Percentiles rank a stretch among this genome's conserved stretches.
Conservation (phyloP, 345 rosid genomes). For the Barbarea vulgaris region DNA sequence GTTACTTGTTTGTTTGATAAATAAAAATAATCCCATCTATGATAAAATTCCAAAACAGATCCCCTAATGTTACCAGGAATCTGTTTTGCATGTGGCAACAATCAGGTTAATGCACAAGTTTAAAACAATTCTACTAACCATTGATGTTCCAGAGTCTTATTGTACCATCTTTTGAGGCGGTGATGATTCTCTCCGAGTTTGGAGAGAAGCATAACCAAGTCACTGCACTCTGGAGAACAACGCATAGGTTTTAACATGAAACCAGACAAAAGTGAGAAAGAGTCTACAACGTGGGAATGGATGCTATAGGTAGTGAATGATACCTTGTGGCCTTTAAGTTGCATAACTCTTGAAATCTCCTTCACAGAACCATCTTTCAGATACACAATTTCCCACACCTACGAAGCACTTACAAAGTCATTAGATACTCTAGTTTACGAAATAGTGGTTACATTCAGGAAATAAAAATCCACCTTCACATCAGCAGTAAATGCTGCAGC, state of each 20-base stretch:
- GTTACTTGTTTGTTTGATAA: background rate
- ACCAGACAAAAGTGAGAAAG: slow-evolving; percentile 20
- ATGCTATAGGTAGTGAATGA: slow-evolving; percentile 8
- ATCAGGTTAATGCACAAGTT: background rate
- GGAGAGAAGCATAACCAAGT: slow-evolving; percentile 91
- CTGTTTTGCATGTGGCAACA: background rate
- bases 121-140: slow-evolving; percentile 50
- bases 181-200: slow-evolving; percentile 84
- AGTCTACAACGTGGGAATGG: background rate
- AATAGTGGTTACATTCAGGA: background rate
- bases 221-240: slow-evolving; percentile 81
- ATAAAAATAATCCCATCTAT: slow-evolving; percentile 15
- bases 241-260: slow-evolving; percentile 25
- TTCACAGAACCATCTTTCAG: slow-evolving; percentile 94
- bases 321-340: slow-evolving; percentile 98
- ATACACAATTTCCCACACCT: slow-evolving; percentile 99
- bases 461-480: slow-evolving; percentile 68
- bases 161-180: slow-evolving; percentile 93
- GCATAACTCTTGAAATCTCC: slow-evolving; percentile 87
- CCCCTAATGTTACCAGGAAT: slow-evolving; percentile 3
- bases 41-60: background rate
- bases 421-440: background rate
- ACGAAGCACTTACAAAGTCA: slow-evolving; percentile 33
- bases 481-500: slow-evolving; percentile 99
- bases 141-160: slow-evolving; percentile 94